These are phyloP conservation scores for Backusella sp. DNA, from an alignment of 192 early-diverging fungal genomes.

Conservation along the genomic window DNA sequence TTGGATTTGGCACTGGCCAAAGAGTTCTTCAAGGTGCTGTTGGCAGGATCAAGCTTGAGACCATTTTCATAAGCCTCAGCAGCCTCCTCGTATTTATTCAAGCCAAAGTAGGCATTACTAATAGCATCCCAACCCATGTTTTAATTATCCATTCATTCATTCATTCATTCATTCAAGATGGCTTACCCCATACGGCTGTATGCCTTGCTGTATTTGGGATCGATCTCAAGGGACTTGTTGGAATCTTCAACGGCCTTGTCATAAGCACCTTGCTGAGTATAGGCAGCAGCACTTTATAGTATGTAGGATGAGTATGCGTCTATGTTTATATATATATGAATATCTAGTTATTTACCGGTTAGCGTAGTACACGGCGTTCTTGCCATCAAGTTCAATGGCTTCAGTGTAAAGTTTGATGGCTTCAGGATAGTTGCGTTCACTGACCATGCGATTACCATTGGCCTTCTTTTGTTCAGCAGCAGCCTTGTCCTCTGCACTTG, in stretches of 20 bases:
- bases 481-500: conserved; percentile 64
- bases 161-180: not conserved
- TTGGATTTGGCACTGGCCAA: conserved; percentile 68
- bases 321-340: not conserved
- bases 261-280: conserved; percentile 87
- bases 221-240: conserved; percentile 76
- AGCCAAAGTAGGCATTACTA: conserved; percentile 87
- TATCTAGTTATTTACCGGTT: conserved; percentile 68
- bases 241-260: conserved; percentile 87
- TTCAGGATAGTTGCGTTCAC: conserved; percentile 76
- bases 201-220: conserved; percentile 90
- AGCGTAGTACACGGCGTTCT: conserved; percentile 94
- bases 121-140: not conserved
- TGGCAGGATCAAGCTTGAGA: conserved; percentile 78
- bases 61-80: conserved; percentile 90
- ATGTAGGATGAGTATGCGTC: not conserved
- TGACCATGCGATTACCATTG: conserved; percentile 78
- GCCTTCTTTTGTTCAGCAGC: conserved; percentile 90
- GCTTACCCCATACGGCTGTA: conserved; percentile 86
- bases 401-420: conserved; percentile 89
- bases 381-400: conserved; percentile 81
- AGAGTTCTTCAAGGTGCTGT: conserved; percentile 77
- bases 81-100: conserved; percentile 82
- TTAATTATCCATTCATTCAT: not conserved
- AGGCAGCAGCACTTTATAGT: conserved; percentile 80